Conservation (phyloP, 116 monocot genomes). For the Thalassia testudinum region DNA sequence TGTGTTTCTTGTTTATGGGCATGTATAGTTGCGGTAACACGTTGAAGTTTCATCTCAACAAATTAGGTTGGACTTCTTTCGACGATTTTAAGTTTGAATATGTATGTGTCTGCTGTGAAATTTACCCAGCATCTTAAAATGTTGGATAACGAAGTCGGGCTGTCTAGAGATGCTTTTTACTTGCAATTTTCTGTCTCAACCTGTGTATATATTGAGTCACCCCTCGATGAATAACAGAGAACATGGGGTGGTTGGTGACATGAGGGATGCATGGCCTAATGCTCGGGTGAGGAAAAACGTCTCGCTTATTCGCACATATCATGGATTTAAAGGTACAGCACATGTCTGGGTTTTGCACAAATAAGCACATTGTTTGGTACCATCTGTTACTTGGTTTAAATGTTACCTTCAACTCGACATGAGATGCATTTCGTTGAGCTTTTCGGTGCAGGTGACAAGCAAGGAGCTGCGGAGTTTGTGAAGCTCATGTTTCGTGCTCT, state of each 20-base stretch:
- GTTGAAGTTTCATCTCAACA: too few relatives aligned
- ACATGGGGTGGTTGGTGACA: conserved; percentile 88
- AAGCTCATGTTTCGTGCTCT: conserved; percentile 87
- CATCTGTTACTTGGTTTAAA: not conserved
- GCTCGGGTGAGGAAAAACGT: conserved; percentile 80
- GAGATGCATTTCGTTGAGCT: not conserved
- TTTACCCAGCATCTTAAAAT: too few relatives aligned
- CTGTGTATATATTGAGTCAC: too few relatives aligned
- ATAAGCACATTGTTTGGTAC: not conserved
- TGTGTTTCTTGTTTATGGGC: too few relatives aligned
- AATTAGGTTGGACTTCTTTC: too few relatives aligned
- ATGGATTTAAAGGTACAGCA: conserved; percentile 80
- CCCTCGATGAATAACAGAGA: conserved; percentile 28
- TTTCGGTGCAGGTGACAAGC: conserved; percentile 55
- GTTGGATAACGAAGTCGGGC: too few relatives aligned
- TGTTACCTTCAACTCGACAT: not conserved
- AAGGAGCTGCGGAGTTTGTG: conserved; percentile 61
- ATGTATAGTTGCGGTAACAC: too few relatives aligned
- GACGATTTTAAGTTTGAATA: too few relatives aligned
- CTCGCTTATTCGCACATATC: conserved; percentile 83
- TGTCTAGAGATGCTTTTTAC: too few relatives aligned
- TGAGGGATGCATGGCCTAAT: conserved; percentile 95
- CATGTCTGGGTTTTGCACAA: not conserved
- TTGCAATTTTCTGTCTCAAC: too few relatives aligned
- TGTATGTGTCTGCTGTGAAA: too few relatives aligned